Percentiles rank a stretch among this genome's conserved stretches.
These are phyloP conservation scores for Heliosperma pusillum DNA, from an alignment of 148 eudicot species.

Conservation along the genomic window DNA sequence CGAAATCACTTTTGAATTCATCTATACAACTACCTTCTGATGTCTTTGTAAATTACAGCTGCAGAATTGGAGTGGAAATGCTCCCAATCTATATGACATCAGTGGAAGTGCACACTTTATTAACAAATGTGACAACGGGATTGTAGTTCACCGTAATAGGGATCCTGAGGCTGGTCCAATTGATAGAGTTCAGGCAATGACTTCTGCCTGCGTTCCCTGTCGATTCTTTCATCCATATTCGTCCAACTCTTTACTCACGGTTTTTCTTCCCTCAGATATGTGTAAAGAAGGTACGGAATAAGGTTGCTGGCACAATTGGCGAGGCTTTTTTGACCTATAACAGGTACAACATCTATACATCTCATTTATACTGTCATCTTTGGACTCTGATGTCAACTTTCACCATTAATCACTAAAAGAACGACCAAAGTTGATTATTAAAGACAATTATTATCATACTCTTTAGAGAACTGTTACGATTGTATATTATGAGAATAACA, in stretches of 20 bases:
- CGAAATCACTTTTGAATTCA: background rate
- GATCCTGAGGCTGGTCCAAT: slow-evolving; percentile 80
- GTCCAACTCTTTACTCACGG: background rate
- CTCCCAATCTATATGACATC: slow-evolving; percentile 90
- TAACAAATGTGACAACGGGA: slow-evolving; percentile 95
- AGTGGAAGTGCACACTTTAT: slow-evolving; percentile 99
- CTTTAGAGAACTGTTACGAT: no score
- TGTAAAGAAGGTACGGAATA: slow-evolving; percentile 88
- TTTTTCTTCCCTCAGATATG: slow-evolving; percentile 49
- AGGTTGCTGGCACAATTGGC: slow-evolving; percentile 90
- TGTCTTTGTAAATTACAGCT: slow-evolving; percentile 41
- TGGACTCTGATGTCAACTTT: background rate
- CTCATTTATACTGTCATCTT: background rate
- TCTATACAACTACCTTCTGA: slow-evolving; percentile 14
- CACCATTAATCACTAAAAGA: background rate
- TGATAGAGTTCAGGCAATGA: slow-evolving; percentile 67
- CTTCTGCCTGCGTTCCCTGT: background rate
- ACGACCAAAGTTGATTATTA: background rate
- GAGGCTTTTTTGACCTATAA: slow-evolving; percentile 71
- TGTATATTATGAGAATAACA: no score
- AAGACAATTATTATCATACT: no score
- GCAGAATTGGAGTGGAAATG: slow-evolving; percentile 70
- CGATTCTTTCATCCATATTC: background rate
- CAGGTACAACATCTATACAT: slow-evolving; percentile 40
- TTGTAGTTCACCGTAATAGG: slow-evolving; percentile 92